A percentile compares a stretch with the other conserved stretches of the same genome.
phyloP scores from a whole-genome alignment of 306 rosid species.

The Castanopsis chinensis region DNA sequence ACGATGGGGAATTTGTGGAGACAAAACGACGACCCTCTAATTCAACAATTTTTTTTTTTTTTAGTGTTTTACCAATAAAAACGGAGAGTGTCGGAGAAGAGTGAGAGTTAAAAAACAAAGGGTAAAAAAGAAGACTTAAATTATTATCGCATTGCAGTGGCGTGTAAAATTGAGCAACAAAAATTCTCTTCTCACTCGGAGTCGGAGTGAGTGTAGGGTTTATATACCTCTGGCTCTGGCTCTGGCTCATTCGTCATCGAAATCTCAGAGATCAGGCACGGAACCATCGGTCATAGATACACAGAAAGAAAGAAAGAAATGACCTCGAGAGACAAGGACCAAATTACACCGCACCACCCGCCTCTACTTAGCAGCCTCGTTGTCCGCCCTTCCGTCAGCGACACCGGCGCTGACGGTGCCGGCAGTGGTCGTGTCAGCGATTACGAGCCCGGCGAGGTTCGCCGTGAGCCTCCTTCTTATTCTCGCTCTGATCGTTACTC shows the following conservation, averaged over 20 bases:
- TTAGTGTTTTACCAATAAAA: no score
- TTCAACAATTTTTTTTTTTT: no score
- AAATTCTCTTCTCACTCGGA: neutral
- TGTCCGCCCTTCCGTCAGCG: conserved; percentile 48
- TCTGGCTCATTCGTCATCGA: neutral
- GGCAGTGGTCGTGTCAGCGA: conserved; percentile 43
- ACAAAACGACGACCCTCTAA: no score
- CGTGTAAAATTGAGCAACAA: conserved; percentile 1
- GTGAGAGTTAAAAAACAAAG: no score
- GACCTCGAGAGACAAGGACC: conserved; percentile 52
- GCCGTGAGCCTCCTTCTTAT: conserved; percentile 45
- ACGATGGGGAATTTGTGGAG: no score
- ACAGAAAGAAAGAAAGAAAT: conserved; percentile 3
- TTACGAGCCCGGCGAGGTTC: conserved; percentile 55
- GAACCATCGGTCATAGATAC: neutral
- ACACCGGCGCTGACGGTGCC: conserved; percentile 18
- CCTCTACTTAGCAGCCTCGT: conserved; percentile 64
- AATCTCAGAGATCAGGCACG: conserved; percentile 12
- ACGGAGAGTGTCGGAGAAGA: no score
- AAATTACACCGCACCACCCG: conserved; percentile 43
- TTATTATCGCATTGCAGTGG: no score
- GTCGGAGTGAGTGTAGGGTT: conserved; percentile 25
- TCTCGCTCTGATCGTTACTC: conserved; percentile 46
- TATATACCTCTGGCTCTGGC: neutral
- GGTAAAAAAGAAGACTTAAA: no score